A percentile compares a stretch with the other conserved stretches of the same genome.
Evolutionary conservation across 2,329 filamentous ascomycete species (phyloP).

Genomic region (Aspergillus pseudoviridinutans): DNA sequence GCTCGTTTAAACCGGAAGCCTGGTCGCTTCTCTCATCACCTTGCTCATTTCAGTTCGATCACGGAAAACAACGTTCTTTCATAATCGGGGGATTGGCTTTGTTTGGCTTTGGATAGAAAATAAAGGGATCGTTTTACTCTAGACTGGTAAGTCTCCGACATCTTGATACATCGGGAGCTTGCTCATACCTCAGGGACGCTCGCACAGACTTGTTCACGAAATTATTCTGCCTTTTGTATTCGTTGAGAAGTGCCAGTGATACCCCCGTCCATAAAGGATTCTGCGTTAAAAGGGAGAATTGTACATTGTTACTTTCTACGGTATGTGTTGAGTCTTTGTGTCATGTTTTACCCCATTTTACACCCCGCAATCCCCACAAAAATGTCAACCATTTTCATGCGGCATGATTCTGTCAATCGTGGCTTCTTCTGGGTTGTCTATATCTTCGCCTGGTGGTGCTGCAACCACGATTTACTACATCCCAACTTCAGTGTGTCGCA

Average conservation of each 20-base stretch:
- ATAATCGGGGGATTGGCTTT: slow-evolving; percentile 23
- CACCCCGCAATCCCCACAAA: neutral
- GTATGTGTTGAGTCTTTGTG: slow-evolving; percentile 11
- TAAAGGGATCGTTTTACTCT: slow-evolving; percentile 19
- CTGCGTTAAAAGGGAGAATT: slow-evolving; percentile 10
- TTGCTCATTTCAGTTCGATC: slow-evolving; percentile 7
- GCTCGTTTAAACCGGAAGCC: slow-evolving; percentile 21
- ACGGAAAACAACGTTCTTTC: slow-evolving; percentile 10
- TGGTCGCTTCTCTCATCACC: slow-evolving; percentile 23
- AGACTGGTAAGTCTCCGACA: slow-evolving; percentile 30
- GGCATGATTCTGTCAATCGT: neutral
- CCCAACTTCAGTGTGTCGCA: neutral
- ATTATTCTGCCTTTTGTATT: slow-evolving; percentile 14
- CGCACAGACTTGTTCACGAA: slow-evolving; percentile 29
- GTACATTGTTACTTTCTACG: slow-evolving; percentile 11
- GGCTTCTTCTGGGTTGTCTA: neutral
- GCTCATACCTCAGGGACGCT: slow-evolving; percentile 8
- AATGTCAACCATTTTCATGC: neutral
- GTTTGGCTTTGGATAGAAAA: slow-evolving; percentile 26
- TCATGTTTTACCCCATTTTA: neutral
- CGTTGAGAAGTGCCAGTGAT: slow-evolving; percentile 11
- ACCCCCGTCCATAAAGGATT: slow-evolving; percentile 9
- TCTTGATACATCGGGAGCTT: slow-evolving; percentile 1
- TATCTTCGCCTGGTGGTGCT: neutral
- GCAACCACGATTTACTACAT: neutral